phyloP scores from a whole-genome alignment of 176 grass and related monocot genomes.

The Aegilops longissima region DNA sequence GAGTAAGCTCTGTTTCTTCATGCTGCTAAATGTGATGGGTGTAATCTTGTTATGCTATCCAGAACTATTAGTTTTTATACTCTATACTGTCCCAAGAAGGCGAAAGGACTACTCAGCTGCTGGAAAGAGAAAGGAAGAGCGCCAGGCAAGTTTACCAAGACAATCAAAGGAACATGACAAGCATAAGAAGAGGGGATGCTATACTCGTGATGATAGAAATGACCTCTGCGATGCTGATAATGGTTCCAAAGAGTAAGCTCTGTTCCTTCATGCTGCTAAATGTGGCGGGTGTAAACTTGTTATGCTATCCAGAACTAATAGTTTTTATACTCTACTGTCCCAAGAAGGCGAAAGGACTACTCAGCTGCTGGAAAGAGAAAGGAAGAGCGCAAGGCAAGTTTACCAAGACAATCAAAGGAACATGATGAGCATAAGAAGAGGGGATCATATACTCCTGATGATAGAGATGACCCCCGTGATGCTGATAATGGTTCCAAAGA shows the following conservation, averaged over 20 bases:
- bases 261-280: background rate
- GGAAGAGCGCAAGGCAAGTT: constrained; percentile 33
- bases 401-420: constrained; percentile 38
- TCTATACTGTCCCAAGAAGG: background rate
- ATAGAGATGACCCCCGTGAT: constrained; percentile 30
- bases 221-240: constrained; percentile 7
- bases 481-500: constrained; percentile 41
- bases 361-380: constrained; percentile 54
- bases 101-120: background rate
- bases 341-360: constrained; percentile 47
- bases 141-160: background rate
- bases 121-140: background rate
- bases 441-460: constrained; percentile 41
- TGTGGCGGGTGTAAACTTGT: background rate
- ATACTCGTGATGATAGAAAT: background rate
- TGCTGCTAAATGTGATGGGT: background rate
- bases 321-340: constrained; percentile 61
- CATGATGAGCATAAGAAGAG: constrained; percentile 27
- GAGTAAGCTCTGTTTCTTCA: constrained; percentile 42
- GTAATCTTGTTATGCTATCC: background rate
- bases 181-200: background rate
- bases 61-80: background rate
- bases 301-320: background rate
- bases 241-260: background rate
- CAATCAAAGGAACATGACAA: background rate